These are phyloP conservation scores for Hysterangium stoloniferum DNA, from an alignment of 768 basidiomycete species.

Conservation along the genomic window DNA sequence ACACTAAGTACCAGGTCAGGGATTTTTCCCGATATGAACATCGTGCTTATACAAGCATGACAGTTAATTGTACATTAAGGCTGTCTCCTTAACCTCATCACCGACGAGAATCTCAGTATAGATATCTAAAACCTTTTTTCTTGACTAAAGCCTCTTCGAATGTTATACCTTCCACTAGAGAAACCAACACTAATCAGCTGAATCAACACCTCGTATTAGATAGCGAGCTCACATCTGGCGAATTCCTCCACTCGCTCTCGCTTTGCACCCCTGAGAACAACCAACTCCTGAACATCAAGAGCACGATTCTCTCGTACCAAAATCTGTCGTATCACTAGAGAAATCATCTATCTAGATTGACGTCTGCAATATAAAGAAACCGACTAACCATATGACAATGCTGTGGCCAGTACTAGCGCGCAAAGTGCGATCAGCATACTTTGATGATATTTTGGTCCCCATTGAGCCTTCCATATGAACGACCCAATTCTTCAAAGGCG, in stretches of 20 bases:
- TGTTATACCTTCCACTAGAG: slow-evolving; percentile 43
- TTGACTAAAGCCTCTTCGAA: slow-evolving; percentile 52
- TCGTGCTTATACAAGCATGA: too few species aligned
- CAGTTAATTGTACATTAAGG: too few species aligned
- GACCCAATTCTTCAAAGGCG: slow-evolving; percentile 3
- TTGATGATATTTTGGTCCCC: slow-evolving; percentile 56
- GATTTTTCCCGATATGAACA: too few species aligned
- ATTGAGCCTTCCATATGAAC: slow-evolving; percentile 45
- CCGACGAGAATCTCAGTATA: too few species aligned
- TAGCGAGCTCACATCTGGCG: slow-evolving; percentile 26
- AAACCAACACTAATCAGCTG: not conserved
- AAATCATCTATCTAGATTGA: not conserved
- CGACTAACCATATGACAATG: slow-evolving; percentile 16
- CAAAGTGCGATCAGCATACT: slow-evolving; percentile 47
- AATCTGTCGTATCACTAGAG: slow-evolving; percentile 34
- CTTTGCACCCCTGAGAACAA: slow-evolving; percentile 36
- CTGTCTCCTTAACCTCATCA: too few species aligned
- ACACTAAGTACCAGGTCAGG: too few species aligned
- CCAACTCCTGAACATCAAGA: slow-evolving; percentile 42
- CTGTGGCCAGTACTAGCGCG: slow-evolving; percentile 21
- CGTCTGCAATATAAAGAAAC: not conserved
- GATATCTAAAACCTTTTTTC: slow-evolving; percentile 51
- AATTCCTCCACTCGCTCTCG: slow-evolving; percentile 48
- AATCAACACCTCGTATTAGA: not conserved
- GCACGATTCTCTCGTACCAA: slow-evolving; percentile 44